Evolutionary conservation across 192 early-diverging fungal genomes (phyloP), one percentile per base, ranked within the genome.

Genomic region (Coemansia erecta): DNA sequence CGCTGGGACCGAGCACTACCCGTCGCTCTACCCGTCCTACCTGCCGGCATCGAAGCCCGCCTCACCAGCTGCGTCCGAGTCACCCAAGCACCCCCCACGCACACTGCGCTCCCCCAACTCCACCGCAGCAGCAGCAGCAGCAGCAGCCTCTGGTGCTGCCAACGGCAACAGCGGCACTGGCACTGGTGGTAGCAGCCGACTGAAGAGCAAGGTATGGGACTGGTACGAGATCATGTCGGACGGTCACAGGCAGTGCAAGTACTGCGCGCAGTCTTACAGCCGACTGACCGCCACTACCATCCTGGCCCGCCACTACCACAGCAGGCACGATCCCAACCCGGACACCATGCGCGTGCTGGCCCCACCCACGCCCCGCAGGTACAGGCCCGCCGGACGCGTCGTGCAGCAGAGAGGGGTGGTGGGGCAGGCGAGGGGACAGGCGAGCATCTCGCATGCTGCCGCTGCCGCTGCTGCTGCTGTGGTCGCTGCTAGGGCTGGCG

Each of bases 171-270:
- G n/a, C n/a, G n/a, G n/a, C n/a, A n/a, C n/a, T n/a, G n/a, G n/a
- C n/a, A n/a, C n/a, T n/a, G n/a, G n/a, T n/a, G n/a, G n/a, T n/a
- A 64, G 55, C 62, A 68, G 63, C 35, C 61, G 77, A 21, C 64
- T 80, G 13, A 80, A 80, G 57, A 80, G 77, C 60, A 69, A 70
- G 33, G 77, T 80, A 24, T 80, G 77, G 77, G 63, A 55, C 24
- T 80, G 77, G 77, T 80, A 80, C 51, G 71, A 73, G 19, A 65
- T 80, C 41, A 17, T 69, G 42, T 39, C 63, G 12, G 77, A 80
- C 22, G 71, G 77, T 15, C 55, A 66, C 40, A 71, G 77, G 56
- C 71, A 73, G 56, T 80, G 77, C 56, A 58, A 51, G 46, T 79
- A 73, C 47, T 79, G 77, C 47, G 18, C 66, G 44, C 77, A 79